Percentiles rank a stretch among this genome's conserved stretches.
Conservation (phyloP, 2,329 filamentous ascomycete genomes). For the Paraphaeosphaeria sporulosa region DNA sequence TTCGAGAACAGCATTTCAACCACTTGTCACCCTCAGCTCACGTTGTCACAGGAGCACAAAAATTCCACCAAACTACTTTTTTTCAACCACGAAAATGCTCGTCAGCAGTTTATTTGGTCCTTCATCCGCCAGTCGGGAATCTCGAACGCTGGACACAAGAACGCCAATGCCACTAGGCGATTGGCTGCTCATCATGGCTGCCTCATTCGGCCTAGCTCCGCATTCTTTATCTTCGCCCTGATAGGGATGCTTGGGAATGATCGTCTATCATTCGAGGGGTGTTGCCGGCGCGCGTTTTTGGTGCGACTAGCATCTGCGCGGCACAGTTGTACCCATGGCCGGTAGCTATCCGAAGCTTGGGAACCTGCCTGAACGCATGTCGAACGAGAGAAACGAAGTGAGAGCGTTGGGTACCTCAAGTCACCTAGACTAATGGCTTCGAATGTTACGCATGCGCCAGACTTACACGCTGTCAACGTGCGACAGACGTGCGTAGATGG, state of each 20-base stretch:
- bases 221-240: constrained; percentile 3
- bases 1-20: neutral
- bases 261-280: neutral
- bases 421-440: constrained; percentile 2
- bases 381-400: neutral
- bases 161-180: constrained; percentile 10
- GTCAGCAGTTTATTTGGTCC: neutral
- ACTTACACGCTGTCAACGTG: neutral
- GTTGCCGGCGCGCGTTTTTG: neutral
- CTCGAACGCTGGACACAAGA: neutral
- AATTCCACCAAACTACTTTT: neutral
- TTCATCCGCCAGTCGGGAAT: neutral
- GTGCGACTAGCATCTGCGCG: neutral
- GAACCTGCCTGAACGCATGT: neutral
- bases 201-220: constrained; percentile 11
- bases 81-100: neutral
- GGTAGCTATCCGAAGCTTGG: neutral
- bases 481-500: neutral
- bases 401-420: neutral
- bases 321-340: neutral
- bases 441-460: neutral
- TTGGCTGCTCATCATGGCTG: neutral
- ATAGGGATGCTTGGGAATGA: constrained; percentile 4
- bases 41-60: neutral
- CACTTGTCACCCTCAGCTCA: neutral